Percentiles rank a stretch among this genome's conserved stretches.
Conservation (phyloP, 495 filamentous ascomycete species). For the Astrothelium subdiscretum region DNA sequence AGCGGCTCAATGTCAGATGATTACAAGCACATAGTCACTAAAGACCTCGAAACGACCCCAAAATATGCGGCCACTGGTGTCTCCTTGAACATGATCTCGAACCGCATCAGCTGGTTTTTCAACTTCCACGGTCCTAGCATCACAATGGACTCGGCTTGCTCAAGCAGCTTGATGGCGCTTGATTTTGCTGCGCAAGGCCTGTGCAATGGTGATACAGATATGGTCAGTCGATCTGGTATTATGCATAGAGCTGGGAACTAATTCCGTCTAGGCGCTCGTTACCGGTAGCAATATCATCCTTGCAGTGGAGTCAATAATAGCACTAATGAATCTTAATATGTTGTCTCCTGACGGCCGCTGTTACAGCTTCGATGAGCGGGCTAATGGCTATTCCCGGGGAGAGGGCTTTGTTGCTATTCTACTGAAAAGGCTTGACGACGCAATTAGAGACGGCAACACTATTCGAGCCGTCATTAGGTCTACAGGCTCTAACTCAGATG, state of each 20-base stretch:
- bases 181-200: conserved; percentile 40
- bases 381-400: conserved; percentile 28
- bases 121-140: conserved; percentile 37
- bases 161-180: conserved; percentile 38
- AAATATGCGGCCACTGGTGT: not conserved
- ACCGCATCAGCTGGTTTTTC: conserved; percentile 39
- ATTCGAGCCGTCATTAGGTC: not conserved
- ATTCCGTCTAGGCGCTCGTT: not conserved
- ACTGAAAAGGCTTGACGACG: conserved; percentile 10
- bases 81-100: conserved; percentile 32
- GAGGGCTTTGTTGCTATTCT: conserved; percentile 29
- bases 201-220: conserved; percentile 32
- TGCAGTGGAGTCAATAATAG: not conserved
- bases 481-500: not conserved
- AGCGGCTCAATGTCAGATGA: conserved; percentile 1
- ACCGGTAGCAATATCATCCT: not conserved
- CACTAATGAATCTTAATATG: not conserved
- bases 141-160: conserved; percentile 43
- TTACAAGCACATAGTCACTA: not conserved
- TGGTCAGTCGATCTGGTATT: conserved; percentile 12
- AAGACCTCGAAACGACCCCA: not conserved
- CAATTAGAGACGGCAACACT: not conserved
- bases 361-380: conserved; percentile 3
- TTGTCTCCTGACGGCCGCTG: not conserved
- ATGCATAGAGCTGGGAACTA: too few species aligned